A percentile compares a stretch with the other conserved stretches of the same genome.
These are phyloP conservation scores for Gossypium anomalum DNA, from an alignment of 345 rosid genomes.

Conservation along the genomic window DNA sequence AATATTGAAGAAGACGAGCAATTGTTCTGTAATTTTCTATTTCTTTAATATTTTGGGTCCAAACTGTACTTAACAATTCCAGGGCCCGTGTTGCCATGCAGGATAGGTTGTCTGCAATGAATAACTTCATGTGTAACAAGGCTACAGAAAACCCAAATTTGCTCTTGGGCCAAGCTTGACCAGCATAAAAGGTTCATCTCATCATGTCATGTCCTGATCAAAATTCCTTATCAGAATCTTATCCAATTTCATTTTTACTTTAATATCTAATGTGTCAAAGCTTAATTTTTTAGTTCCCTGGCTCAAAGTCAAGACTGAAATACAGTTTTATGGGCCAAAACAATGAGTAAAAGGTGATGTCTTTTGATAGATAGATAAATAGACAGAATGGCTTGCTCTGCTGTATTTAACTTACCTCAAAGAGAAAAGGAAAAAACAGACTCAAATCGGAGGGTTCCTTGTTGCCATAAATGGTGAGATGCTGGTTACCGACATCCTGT, in stretches of 20 bases:
- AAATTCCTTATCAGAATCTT: background rate
- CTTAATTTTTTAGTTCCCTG: too few species aligned
- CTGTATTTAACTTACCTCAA: too few species aligned
- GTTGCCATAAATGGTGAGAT: too few species aligned
- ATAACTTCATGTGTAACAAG: background rate
- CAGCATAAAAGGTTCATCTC: background rate
- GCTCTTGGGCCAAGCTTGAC: background rate
- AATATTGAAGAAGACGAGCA: conserved; percentile 6
- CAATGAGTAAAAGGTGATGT: too few species aligned
- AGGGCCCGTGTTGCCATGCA: background rate
- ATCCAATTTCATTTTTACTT: background rate
- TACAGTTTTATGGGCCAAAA: too few species aligned
- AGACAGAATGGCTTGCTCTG: too few species aligned
- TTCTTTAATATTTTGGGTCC: background rate
- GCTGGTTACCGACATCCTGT: too few species aligned
- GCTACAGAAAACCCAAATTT: background rate
- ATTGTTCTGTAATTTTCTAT: background rate
- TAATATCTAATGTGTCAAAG: background rate
- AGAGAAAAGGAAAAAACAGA: too few species aligned
- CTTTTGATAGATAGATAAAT: too few species aligned
- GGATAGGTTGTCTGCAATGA: too few species aligned
- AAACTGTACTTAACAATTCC: background rate
- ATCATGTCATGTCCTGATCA: background rate
- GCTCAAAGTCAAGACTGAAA: too few species aligned
- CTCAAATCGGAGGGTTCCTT: too few species aligned